Base-by-base conservation (phyloP, 2,329 filamentous ascomycete species). In the Xylariaceae sp. region DNA sequence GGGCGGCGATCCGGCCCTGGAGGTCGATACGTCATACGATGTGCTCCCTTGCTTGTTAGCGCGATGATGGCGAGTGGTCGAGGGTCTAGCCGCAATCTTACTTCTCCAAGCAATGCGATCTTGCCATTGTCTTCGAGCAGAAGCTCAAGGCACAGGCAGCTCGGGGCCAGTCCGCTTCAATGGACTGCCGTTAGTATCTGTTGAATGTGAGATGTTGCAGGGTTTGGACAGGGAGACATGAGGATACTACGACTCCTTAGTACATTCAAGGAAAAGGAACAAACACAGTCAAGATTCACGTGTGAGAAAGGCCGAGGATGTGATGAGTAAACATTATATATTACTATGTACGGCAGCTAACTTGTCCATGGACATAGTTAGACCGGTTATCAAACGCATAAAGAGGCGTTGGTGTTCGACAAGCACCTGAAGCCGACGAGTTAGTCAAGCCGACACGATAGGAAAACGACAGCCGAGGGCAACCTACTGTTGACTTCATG, bases 1-100 rank as follows among this genome's bases (percentile, higher is more conserved):
- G 41, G n/a, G 9, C 45, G 56, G 61, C 58, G 64, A 68, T 69
- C 64, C 57, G 53, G 65, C 52, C 52, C 57, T 30, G 23, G 10
- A 18, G 37, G 44, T 8, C 11, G 52, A 13, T 50, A 30, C 17
- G 34, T 13, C 45, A 53, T 53, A 56, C 51, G 55, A 56, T 56
- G 45, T 57, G 51, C 50, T 15, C 3, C 39, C 41, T n/a, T 15
- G 9, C 41, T 15, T 15, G 41, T 45, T 34, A 35, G 23, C 7
- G 23, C 48, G 18, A n/a, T 37, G 50, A 41, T 41, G 37, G 4
- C 37, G 37, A 41, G 3, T 41, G 9, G 41, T 23, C 17, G 8
- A 51, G 55, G 44, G 55, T 49, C 34, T 18, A 17, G 37, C 8
- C 5, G 23, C 50, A 56, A 41, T 45, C 41, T 45, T 3, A 45